A percentile compares a stretch with the other conserved stretches of the same genome.
These are phyloP conservation scores for Geotrichum cucujoidarum DNA, from an alignment of 1,139 yeast genomes.

Conservation along the genomic window DNA sequence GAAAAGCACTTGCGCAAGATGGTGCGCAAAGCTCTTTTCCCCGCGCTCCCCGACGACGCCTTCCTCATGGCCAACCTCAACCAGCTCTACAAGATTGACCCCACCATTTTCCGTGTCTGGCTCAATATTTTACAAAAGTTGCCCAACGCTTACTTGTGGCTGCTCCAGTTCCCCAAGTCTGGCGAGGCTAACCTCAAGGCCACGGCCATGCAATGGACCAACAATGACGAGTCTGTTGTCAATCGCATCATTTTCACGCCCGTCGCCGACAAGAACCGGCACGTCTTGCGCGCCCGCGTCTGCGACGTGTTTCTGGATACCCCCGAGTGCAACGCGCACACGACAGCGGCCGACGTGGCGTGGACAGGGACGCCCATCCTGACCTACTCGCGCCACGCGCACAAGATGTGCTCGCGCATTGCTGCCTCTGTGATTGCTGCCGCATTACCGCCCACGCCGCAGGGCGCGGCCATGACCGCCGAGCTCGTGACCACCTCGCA, in stretches of 20 bases:
- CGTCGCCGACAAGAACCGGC: slow-evolving; percentile 35
- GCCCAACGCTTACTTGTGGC: slow-evolving; percentile 35
- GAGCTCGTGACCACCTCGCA: slow-evolving; percentile 29
- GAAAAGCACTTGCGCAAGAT: slow-evolving; percentile 27
- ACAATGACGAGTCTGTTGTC: slow-evolving; percentile 10
- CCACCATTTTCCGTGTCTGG: slow-evolving; percentile 34
- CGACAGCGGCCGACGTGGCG: slow-evolving; percentile 38
- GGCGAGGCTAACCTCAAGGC: slow-evolving; percentile 30
- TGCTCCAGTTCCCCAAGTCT: slow-evolving; percentile 34
- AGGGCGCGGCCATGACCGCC: slow-evolving; percentile 23
- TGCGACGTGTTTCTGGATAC: slow-evolving; percentile 37
- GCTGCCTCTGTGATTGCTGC: slow-evolving; percentile 33
- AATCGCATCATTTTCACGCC: slow-evolving; percentile 34
- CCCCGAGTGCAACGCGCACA: slow-evolving; percentile 39
- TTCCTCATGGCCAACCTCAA: slow-evolving; percentile 36
- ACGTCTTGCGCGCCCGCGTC: slow-evolving; percentile 33
- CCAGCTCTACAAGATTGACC: slow-evolving; percentile 37
- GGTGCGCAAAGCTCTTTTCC: slow-evolving; percentile 31
- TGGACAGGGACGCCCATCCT: slow-evolving; percentile 38
- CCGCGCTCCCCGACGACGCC: slow-evolving; percentile 29
- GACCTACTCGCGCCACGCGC: slow-evolving; percentile 32
- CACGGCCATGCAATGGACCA: slow-evolving; percentile 32
- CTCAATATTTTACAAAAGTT: slow-evolving; percentile 29
- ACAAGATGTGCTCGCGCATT: slow-evolving; percentile 36
- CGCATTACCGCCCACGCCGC: slow-evolving; percentile 25